Evolutionary conservation across 2,329 filamentous ascomycete genomes (phyloP).

Genomic region (Magnaporthales sp.): DNA sequence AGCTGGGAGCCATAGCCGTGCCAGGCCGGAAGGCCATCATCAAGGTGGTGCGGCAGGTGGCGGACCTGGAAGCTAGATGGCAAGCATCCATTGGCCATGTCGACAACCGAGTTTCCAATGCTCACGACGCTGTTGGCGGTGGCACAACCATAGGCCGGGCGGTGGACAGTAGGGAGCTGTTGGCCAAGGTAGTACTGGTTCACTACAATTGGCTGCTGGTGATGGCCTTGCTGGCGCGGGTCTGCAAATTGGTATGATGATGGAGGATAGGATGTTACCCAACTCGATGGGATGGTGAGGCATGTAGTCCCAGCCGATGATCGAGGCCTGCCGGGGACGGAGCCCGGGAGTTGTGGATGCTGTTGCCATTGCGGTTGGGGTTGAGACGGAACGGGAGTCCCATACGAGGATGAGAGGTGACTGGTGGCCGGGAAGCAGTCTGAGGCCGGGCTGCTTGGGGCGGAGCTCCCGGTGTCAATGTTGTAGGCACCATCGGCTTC

Average conservation of each 20-base stretch:
- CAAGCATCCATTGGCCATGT: slow-evolving; percentile 32
- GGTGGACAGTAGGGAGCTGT: neutral
- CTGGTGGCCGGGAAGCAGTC: neutral
- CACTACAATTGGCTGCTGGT: slow-evolving; percentile 33
- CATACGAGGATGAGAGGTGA: neutral
- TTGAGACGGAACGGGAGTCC: neutral
- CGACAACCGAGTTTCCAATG: slow-evolving; percentile 24
- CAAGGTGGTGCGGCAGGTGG: slow-evolving; percentile 27
- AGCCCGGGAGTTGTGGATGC: slow-evolving; percentile 9
- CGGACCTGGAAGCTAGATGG: slow-evolving; percentile 15
- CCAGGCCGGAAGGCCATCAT: slow-evolving; percentile 33
- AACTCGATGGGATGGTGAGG: neutral
- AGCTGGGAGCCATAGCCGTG: slow-evolving; percentile 33
- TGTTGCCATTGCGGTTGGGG: slow-evolving; percentile 4
- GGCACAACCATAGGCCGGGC: neutral
- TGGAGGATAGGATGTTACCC: slow-evolving; percentile 9
- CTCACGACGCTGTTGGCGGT: neutral
- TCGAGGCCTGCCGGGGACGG: slow-evolving; percentile 16
- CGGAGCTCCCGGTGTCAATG: neutral
- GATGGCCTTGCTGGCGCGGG: neutral
- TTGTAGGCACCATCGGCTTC: slow-evolving; percentile 1
- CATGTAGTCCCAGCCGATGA: slow-evolving; percentile 10
- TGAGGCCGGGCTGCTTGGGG: neutral
- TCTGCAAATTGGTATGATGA: slow-evolving; percentile 18
- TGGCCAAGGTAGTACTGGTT: slow-evolving; percentile 36